Conservation (phyloP, 805 yeast genomes). For the Sugiyamaella valdiviana region DNA sequence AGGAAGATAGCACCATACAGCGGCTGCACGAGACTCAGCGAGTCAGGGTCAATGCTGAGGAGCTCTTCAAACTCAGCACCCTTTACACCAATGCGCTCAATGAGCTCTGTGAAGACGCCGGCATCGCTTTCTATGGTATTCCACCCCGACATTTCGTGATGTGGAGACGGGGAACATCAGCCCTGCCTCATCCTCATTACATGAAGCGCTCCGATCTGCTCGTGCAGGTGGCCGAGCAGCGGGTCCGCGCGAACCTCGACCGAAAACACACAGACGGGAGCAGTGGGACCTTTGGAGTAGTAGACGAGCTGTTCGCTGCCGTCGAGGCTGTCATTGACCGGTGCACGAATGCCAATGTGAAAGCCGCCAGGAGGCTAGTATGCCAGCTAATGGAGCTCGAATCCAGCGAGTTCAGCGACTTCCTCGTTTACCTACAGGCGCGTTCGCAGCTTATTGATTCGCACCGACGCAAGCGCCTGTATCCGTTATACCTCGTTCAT, state of each 20-base stretch:
- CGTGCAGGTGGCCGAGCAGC: background rate
- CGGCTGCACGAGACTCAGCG: conserved; percentile 29
- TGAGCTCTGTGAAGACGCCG: conserved; percentile 57
- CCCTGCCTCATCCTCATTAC: background rate
- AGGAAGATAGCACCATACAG: conserved; percentile 56
- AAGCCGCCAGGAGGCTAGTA: background rate
- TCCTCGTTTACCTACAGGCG: background rate
- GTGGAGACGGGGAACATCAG: background rate
- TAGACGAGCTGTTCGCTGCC: background rate
- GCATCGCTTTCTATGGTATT: conserved; percentile 63
- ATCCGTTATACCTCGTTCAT: conserved; percentile 16
- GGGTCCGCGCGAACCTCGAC: too few species aligned
- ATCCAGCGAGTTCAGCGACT: background rate
- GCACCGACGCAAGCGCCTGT: conserved; percentile 6
- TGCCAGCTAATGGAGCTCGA: background rate
- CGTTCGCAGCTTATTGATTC: background rate
- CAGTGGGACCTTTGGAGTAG: too few species aligned
- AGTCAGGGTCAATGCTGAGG: conserved; percentile 44
- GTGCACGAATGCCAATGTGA: background rate
- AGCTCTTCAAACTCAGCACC: conserved; percentile 55
- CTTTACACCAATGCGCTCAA: conserved; percentile 48
- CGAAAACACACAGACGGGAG: too few species aligned
- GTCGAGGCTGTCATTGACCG: background rate
- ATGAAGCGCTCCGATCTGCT: background rate
- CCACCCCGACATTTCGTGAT: conserved; percentile 39